Base-by-base conservation (phyloP, 331 rosid genomes). In the Malus hybrid region DNA sequence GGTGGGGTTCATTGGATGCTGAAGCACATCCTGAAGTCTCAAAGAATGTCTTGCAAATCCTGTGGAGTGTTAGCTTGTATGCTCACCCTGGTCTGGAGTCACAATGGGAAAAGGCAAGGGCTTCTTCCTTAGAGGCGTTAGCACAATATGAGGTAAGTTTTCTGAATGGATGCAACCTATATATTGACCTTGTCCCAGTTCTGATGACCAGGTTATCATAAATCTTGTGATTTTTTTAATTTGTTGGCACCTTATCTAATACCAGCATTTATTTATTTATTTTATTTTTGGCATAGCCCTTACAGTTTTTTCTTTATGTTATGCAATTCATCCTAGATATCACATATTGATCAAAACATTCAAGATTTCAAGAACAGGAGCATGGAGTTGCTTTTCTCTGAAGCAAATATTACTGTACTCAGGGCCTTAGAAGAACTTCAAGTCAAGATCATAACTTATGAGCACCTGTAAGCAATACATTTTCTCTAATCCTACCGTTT, bases 1-100 rank as follows among this genome's bases (percentile, higher is more conserved):
- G 88, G 74, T 90, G 97, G 99, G 97, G 97, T 81, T 93, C 96
- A 18, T 81, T 87, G 91, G 99, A 92, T 15, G 96, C 97, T 60
- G 99, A 94, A 85, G 93, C 90, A 81, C 86, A 90, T 85, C 86
- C 91, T 72, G 97, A 92, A 80, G 88, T 90, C 78, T 90, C 97
- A 77, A 79, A 84, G 76, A 61, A 78, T 63, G 88, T 92, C 80
- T 68, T 94, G 84, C 90, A 78, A 68, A 83, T 87, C 78, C 57
- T 94, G 61, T 90, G 93, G 89, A 76, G 71, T 75, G 78, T 92
- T 80, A 80, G 77, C 78, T 78, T 85, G 79, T 87, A 59, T 76
- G 60, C 46, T 32, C 77, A 75, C 64, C 32, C 82, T 78, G 69
- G 78, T 79, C 73, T 72, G 70, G 87, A 82, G 50, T 61, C 76